Conservation (phyloP, 129 eudicot genomes). For the Lactuca sativa region DNA sequence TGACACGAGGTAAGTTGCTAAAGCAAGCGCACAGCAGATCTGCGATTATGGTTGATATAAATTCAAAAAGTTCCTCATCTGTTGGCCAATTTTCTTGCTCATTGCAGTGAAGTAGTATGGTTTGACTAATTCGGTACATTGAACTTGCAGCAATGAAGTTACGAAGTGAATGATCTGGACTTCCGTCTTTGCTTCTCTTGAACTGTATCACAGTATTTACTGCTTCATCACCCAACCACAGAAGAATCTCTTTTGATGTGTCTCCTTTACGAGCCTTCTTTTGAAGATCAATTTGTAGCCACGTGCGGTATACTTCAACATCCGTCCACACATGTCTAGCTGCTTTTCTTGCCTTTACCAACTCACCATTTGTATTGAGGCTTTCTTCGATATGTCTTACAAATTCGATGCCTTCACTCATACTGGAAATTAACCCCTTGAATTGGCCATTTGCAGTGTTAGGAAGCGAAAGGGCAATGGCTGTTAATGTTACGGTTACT, state of each 20-base stretch:
- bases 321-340: no score
- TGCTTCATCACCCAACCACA: slow-evolving; percentile 23
- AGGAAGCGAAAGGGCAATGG: slow-evolving; percentile 46
- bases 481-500: slow-evolving; percentile 27
- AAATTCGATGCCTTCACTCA: no score
- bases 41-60: no score
- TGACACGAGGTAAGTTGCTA: no score
- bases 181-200: not conserved
- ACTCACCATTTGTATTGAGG: no score
- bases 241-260: slow-evolving; percentile 24
- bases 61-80: no score
- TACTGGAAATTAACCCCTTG: not conserved
- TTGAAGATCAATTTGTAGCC: not conserved
- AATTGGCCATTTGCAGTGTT: not conserved
- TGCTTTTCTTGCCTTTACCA: no score
- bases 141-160: slow-evolving; percentile 39
- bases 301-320: no score
- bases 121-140: slow-evolving; percentile 30
- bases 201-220: slow-evolving; percentile 7
- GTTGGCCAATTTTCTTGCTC: no score
- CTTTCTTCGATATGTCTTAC: no score
- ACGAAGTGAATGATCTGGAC: slow-evolving; percentile 11
- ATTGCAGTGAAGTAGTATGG: no score
- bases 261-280: slow-evolving; percentile 23
- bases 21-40: no score